Percentiles rank a stretch among this genome's conserved stretches.
Conservation (phyloP, 2,329 filamentous ascomycete genomes). For the Alternaria sp. region DNA sequence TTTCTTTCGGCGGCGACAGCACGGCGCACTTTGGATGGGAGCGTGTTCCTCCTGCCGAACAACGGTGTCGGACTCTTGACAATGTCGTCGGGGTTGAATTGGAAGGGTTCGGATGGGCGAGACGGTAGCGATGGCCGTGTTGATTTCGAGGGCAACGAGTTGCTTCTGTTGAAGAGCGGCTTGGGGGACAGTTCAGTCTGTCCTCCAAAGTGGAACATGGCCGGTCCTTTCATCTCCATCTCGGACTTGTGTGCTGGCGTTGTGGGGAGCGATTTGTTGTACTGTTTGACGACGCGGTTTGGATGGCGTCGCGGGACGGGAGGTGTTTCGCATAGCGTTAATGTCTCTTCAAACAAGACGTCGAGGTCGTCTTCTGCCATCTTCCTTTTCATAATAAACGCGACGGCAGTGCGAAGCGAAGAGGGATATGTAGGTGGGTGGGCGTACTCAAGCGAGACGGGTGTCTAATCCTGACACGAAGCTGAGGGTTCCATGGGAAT, state of each 20-base stretch:
- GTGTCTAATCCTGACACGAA: constrained; percentile 24
- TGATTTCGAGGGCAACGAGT: constrained; percentile 23
- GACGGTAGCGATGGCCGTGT: constrained; percentile 12
- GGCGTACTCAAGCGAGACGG: constrained; percentile 21
- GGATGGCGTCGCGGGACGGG: constrained; percentile 26
- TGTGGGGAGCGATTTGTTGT: constrained; percentile 23
- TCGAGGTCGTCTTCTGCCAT: constrained; percentile 16
- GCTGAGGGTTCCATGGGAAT: constrained; percentile 26
- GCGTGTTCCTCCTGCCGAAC: constrained; percentile 11
- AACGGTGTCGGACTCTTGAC: constrained; percentile 7
- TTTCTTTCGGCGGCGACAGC: constrained; percentile 27
- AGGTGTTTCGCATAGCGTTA: constrained; percentile 26
- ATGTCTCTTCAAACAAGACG: constrained; percentile 21
- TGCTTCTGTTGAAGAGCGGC: constrained; percentile 39
- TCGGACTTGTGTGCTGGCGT: constrained; percentile 14
- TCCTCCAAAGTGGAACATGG: constrained; percentile 14
- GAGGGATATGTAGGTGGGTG: background rate
- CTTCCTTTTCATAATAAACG: constrained; percentile 20
- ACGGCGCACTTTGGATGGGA: constrained; percentile 26
- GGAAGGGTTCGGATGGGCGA: constrained; percentile 10
- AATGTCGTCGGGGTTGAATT: constrained; percentile 7
- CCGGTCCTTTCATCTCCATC: constrained; percentile 18
- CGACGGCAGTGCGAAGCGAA: constrained; percentile 13
- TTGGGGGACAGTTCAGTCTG: constrained; percentile 29
- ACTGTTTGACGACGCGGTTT: constrained; percentile 22